Evolutionary conservation across 305 asterid genomes (phyloP).

Genomic region (Coffea humblotiana): DNA sequence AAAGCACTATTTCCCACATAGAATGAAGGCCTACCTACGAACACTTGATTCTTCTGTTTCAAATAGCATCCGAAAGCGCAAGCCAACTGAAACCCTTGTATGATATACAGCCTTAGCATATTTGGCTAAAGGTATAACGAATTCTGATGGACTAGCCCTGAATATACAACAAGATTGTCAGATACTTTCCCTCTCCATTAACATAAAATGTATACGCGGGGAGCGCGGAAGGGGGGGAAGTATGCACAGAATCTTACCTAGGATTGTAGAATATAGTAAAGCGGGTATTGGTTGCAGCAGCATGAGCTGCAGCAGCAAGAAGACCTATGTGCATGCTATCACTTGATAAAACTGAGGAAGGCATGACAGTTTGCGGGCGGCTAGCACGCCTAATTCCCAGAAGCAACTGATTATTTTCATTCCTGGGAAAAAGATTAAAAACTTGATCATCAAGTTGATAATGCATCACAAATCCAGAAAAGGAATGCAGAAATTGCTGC

Average conservation of each 20-base stretch:
- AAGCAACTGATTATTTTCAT: conserved; percentile 80
- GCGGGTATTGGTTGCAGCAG: conserved; percentile 92
- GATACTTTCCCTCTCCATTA: neutral
- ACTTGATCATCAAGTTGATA: conserved; percentile 2
- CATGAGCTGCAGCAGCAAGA: conserved; percentile 98
- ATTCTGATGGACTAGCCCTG: conserved; percentile 52
- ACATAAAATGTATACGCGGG: neutral
- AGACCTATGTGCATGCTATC: conserved; percentile 99
- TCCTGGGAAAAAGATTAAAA: conserved; percentile 47
- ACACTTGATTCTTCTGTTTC: conserved; percentile 55
- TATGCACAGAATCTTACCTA: conserved; percentile 45
- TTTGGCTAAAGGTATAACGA: conserved; percentile 43
- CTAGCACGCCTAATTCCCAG: conserved; percentile 92
- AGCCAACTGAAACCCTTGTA: conserved; percentile 47
- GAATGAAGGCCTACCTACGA: conserved; percentile 33
- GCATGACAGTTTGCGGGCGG: conserved; percentile 94
- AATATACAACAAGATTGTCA: conserved; percentile 11
- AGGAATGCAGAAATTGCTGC: neutral
- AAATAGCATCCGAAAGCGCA: conserved; percentile 53
- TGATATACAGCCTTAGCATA: conserved; percentile 43
- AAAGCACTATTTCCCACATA: neutral
- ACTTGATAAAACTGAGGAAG: conserved; percentile 91
- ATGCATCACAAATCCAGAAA: neutral
- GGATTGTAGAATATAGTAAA: conserved; percentile 94
- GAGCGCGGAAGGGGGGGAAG: too few species aligned